Base-by-base conservation (phyloP, 148 eudicot species). In the Chenopodium quinoa region DNA sequence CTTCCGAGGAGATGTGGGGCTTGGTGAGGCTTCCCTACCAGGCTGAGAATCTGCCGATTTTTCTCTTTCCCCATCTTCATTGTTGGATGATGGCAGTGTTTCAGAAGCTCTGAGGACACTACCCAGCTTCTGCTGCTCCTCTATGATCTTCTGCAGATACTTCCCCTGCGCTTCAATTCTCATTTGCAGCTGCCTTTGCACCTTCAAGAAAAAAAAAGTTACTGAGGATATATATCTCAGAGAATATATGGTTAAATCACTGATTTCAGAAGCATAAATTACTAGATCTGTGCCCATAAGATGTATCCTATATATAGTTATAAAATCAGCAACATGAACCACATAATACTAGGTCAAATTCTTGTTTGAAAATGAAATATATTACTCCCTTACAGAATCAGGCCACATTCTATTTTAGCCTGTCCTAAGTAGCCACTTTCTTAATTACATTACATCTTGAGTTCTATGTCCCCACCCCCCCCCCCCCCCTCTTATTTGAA, bases 131-230 rank as follows among this genome's bases (percentile, higher is more conserved):
- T 92, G 92, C 79, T 94, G 98, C 80, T 94, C 98, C 78, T 94
- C 97, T 34, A 94, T 91, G 27, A 94, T 94, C 84, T 94, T 94
- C 84, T 94, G 94, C 46, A 94, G 83, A 85, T 94, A 94, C 82
- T 90, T 91, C 52, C 97, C 95, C 70, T 94, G 98, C 23, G 98
- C 97, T 85, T 94, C 98, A 47, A 94, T 92, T 79, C 98, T 88
- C 90, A 94, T 88, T 78, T 92, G 98, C 40, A 94, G 84, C 75
- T 94, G 98, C 73, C 90, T 91, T 88, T 94, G 98, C 50, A 94
- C 97, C 97, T 94, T 83, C 56, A 60, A 56, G 62, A 79, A 66
- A n/a, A 47, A 12, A 46, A 47, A 16, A 50, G 58, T 69, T 2
- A 13, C 27, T 83, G 2, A 65, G 65, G 12, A 78, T 63, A 34